Evolutionary conservation across 2,329 filamentous ascomycete genomes (phyloP).

Genomic region (Xylariaceae sp.): DNA sequence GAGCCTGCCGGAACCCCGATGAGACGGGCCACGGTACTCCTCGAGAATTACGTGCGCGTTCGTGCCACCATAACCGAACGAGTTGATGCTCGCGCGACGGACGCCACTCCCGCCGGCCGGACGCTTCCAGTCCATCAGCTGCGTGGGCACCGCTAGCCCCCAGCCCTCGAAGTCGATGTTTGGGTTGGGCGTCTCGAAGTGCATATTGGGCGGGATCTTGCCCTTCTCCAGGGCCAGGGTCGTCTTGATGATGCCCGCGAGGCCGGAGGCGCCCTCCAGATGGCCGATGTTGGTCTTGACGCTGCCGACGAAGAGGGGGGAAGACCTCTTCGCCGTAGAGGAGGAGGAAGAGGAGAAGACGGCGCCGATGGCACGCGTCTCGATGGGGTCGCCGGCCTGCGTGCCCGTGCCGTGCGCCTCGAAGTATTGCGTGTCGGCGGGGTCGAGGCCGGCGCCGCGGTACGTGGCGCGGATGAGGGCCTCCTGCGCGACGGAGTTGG

Average conservation of each 20-base stretch:
- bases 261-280: conserved; percentile 13
- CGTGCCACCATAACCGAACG: conserved; percentile 7
- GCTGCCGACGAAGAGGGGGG: conserved; percentile 8
- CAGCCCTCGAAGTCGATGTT: conserved; percentile 3
- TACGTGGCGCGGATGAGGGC: conserved; percentile 19
- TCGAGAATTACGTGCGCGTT: conserved; percentile 10
- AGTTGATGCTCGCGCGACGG: conserved; percentile 24
- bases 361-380: conserved; percentile 1
- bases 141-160: conserved; percentile 2
- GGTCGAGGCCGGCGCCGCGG: conserved; percentile 13
- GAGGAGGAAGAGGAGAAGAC: not conserved
- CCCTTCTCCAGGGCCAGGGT: conserved; percentile 4
- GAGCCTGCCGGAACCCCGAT: not conserved
- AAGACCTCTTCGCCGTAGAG: no score
- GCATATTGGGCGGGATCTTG: conserved; percentile 9
- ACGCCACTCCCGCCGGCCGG: conserved; percentile 14
- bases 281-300: conserved; percentile 16
- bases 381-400: conserved; percentile 20
- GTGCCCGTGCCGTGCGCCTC: conserved; percentile 26
- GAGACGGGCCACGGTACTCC: not conserved
- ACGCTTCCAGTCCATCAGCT: conserved; percentile 5
- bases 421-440: conserved; percentile 17
- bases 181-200: conserved; percentile 5
- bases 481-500: conserved; percentile 15
- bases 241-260: conserved; percentile 12